Percentiles rank a stretch among this genome's conserved stretches.
These are phyloP conservation scores for Calonectria henricotiae DNA, from an alignment of 2,329 filamentous ascomycete species.

Conservation along the genomic window DNA sequence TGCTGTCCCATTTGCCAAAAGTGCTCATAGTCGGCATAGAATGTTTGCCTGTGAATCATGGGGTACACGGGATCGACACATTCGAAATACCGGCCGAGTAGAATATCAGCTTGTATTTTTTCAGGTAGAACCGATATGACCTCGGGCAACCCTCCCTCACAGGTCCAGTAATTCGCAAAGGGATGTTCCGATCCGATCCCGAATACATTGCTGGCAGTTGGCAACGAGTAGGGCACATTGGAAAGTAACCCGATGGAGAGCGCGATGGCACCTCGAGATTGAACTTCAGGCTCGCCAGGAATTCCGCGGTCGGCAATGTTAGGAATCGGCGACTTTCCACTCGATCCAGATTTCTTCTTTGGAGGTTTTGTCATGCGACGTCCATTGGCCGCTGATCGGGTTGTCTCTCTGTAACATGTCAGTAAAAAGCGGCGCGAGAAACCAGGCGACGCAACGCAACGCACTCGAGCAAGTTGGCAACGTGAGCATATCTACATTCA, in stretches of 20 bases:
- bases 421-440: slow-evolving; percentile 38
- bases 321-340: slow-evolving; percentile 63
- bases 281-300: slow-evolving; percentile 62
- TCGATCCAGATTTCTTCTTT: slow-evolving; percentile 66
- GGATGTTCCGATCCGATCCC: slow-evolving; percentile 86
- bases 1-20: slow-evolving; percentile 78
- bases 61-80: slow-evolving; percentile 87
- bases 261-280: slow-evolving; percentile 69
- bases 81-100: slow-evolving; percentile 77
- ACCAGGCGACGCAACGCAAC: slow-evolving; percentile 53
- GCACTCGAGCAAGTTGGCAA: slow-evolving; percentile 84
- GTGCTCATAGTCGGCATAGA: slow-evolving; percentile 84
- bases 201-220: slow-evolving; percentile 83
- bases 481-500: slow-evolving; percentile 81
- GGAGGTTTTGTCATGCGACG: slow-evolving; percentile 73
- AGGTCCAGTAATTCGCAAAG: slow-evolving; percentile 90
- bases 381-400: slow-evolving; percentile 68
- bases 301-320: slow-evolving; percentile 72
- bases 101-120: slow-evolving; percentile 82
- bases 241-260: slow-evolving; percentile 77
- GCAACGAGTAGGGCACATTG: slow-evolving; percentile 80
- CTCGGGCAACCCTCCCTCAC: slow-evolving; percentile 81
- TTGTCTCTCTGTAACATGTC: slow-evolving; percentile 68
- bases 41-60: slow-evolving; percentile 83
- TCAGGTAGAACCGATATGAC: slow-evolving; percentile 83